phyloP scores from a whole-genome alignment of 177 flowering plant species.

The Vitis hybrid region DNA sequence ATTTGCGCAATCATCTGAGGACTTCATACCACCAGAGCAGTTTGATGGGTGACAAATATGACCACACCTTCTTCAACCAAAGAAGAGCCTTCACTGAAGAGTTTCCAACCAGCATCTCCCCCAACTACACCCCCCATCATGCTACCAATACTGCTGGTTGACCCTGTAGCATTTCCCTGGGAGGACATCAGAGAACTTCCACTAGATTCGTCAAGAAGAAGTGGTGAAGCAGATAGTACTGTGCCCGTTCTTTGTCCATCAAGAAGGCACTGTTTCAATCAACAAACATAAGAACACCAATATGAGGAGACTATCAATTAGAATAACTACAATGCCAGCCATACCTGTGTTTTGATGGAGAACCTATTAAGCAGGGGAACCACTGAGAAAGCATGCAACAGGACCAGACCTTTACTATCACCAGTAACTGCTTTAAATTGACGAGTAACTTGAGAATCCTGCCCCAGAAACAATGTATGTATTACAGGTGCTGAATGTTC shows the following conservation, averaged over 20 bases:
- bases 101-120: constrained; percentile 71
- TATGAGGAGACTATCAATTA: background rate
- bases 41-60: constrained; percentile 84
- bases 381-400: constrained; percentile 62
- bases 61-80: constrained; percentile 92
- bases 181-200: constrained; percentile 41
- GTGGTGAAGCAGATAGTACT: constrained; percentile 85
- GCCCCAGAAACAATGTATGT: constrained; percentile 79
- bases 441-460: constrained; percentile 79
- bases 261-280: constrained; percentile 65
- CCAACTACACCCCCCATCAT: constrained; percentile 93
- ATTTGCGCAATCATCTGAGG: constrained; percentile 34
- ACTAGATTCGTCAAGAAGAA: constrained; percentile 54
- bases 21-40: constrained; percentile 91
- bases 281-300: constrained; percentile 15
- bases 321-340: background rate
- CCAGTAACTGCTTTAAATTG: constrained; percentile 91
- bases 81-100: constrained; percentile 72
- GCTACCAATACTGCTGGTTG: constrained; percentile 69
- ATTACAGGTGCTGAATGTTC: constrained; percentile 83
- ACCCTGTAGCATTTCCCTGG: constrained; percentile 41
- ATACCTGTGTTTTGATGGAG: constrained; percentile 67
- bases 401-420: constrained; percentile 84
- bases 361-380: constrained; percentile 63
- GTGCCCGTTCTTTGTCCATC: constrained; percentile 83